These are phyloP conservation scores for Cyberlindnera euphorbiae DNA, from an alignment of 805 yeast genomes.

Conservation along the genomic window DNA sequence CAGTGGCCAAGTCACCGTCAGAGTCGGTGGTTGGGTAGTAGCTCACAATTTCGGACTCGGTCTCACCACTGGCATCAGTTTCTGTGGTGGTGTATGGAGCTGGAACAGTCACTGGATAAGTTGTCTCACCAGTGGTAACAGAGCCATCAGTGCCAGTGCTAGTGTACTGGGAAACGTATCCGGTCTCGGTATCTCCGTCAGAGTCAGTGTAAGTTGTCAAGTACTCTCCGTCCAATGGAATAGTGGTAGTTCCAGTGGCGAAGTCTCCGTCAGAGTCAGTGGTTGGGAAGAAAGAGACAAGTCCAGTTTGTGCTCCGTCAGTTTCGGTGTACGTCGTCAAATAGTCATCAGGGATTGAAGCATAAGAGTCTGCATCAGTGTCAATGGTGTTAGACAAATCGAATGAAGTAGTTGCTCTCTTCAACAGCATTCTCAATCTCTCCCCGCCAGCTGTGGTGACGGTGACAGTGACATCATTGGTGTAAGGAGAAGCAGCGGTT, in stretches of 20 bases:
- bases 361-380: constrained; percentile 1
- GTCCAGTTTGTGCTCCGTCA: constrained; percentile 1
- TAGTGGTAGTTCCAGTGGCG: constrained; percentile 1
- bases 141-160: constrained; percentile 5
- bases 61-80: constrained; percentile 7
- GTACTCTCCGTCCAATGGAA: constrained; percentile 1
- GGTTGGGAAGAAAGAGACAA: too few species aligned
- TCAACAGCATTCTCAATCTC: constrained; percentile 4
- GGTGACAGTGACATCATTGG: constrained; percentile 8
- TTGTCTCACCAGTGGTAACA: constrained; percentile 3
- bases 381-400: constrained; percentile 7
- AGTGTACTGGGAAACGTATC: constrained; percentile 7
- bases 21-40: constrained; percentile 9
- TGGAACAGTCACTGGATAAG: constrained; percentile 7
- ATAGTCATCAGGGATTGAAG: constrained; percentile 6
- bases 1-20: constrained; percentile 4
- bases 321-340: constrained; percentile 4
- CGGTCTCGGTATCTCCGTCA: constrained; percentile 6
- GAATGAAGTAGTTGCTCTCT: constrained; percentile 11
- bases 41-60: constrained; percentile 7
- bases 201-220: constrained; percentile 9
- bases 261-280: too few species aligned
- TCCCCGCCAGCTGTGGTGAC: constrained; percentile 9
- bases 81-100: constrained; percentile 11
- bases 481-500: constrained; percentile 18